Conservation (phyloP, 2,329 filamentous ascomycete genomes). For the Stemphylium vesicarium region DNA sequence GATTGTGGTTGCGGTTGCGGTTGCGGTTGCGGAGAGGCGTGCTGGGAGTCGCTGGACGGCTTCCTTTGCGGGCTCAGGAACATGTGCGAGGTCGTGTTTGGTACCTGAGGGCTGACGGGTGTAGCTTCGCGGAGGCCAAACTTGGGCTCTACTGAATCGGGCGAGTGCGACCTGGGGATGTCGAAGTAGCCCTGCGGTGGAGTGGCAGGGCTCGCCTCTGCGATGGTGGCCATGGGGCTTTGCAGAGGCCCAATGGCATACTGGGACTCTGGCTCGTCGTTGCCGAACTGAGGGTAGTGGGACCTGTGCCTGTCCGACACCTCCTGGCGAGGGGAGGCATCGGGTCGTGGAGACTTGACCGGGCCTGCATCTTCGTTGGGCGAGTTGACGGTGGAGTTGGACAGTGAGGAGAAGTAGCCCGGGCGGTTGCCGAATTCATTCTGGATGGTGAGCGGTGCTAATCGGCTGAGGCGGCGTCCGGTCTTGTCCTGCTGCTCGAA, state of each 20-base stretch:
- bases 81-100: slow-evolving; percentile 40
- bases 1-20: slow-evolving; percentile 30
- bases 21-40: slow-evolving; percentile 33
- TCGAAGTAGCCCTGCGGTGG: slow-evolving; percentile 53
- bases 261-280: slow-evolving; percentile 37
- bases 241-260: slow-evolving; percentile 36
- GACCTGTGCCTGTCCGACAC: slow-evolving; percentile 45
- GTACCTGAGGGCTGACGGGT: slow-evolving; percentile 47
- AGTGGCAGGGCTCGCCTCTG: slow-evolving; percentile 36
- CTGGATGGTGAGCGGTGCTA: slow-evolving; percentile 82
- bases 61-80: slow-evolving; percentile 48
- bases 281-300: slow-evolving; percentile 44
- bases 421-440: slow-evolving; percentile 80
- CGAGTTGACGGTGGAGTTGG: slow-evolving; percentile 60
- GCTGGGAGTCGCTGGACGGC: slow-evolving; percentile 47
- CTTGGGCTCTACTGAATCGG: slow-evolving; percentile 53
- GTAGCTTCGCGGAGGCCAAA: slow-evolving; percentile 53
- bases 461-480: slow-evolving; percentile 80
- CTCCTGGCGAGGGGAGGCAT: slow-evolving; percentile 38
- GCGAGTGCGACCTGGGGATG: slow-evolving; percentile 54
- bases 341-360: slow-evolving; percentile 32
- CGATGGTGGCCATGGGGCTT: slow-evolving; percentile 44
- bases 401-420: slow-evolving; percentile 80
- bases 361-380: slow-evolving; percentile 56
- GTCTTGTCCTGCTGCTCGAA: slow-evolving; percentile 76